Evolutionary conservation across 2,329 filamentous ascomycete genomes (phyloP).

Genomic region (Ophidiomyces ophidiicola): DNA sequence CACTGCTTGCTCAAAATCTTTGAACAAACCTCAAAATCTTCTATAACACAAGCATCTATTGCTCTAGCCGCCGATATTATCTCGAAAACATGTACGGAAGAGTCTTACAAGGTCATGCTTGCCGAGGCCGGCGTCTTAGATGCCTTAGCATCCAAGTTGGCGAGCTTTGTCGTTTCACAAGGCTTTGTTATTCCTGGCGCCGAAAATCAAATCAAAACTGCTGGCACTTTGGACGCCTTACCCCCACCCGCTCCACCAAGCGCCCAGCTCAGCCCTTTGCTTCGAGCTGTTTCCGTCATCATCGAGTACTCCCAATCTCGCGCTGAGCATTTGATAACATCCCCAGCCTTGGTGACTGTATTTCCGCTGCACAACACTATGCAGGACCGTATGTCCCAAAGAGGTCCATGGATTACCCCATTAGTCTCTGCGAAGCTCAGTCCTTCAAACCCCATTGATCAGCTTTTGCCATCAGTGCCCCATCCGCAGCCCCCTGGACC

Average conservation of each 20-base stretch:
- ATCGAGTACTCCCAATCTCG: slow-evolving; percentile 68
- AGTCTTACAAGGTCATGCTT: slow-evolving; percentile 58
- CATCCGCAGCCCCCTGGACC: slow-evolving; percentile 24
- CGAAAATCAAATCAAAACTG: slow-evolving; percentile 42
- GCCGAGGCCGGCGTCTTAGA: slow-evolving; percentile 65
- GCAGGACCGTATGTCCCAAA: slow-evolving; percentile 41
- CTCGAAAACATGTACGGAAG: slow-evolving; percentile 53
- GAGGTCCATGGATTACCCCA: slow-evolving; percentile 40
- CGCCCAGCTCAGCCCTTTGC: slow-evolving; percentile 53
- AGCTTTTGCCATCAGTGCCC: slow-evolving; percentile 46
- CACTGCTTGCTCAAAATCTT: slow-evolving; percentile 55
- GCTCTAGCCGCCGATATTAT: slow-evolving; percentile 38
- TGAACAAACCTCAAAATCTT: slow-evolving; percentile 42
- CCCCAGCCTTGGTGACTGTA: slow-evolving; percentile 55
- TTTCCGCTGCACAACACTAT: too few species aligned
- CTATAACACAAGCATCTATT: slow-evolving; percentile 41
- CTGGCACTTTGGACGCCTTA: slow-evolving; percentile 46
- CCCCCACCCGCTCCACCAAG: slow-evolving; percentile 49
- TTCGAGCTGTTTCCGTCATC: slow-evolving; percentile 66
- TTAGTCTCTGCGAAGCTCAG: slow-evolving; percentile 39
- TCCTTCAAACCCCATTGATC: slow-evolving; percentile 49
- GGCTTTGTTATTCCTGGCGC: slow-evolving; percentile 58
- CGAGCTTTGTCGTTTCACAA: slow-evolving; percentile 54
- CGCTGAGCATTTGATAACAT: slow-evolving; percentile 57
- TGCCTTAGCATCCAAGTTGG: slow-evolving; percentile 61